phyloP scores from a whole-genome alignment of 225 moss, liverwort and hornwort species.

The Sphagnum tenellum region DNA sequence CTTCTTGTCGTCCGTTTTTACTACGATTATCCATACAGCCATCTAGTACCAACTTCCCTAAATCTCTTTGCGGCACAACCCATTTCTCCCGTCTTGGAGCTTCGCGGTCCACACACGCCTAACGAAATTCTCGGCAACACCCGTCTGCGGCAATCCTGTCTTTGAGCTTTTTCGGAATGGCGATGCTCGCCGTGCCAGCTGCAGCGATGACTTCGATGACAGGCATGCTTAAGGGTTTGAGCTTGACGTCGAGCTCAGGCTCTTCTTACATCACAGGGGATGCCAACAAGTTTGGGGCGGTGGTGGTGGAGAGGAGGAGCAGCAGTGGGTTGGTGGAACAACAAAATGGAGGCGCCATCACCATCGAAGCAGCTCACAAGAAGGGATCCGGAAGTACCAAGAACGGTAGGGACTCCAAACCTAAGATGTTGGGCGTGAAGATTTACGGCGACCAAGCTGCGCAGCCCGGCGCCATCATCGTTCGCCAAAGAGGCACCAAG shows the following conservation, averaged over 20 bases:
- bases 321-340: not conserved
- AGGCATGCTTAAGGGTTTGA: conserved; percentile 45
- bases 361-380: conserved; percentile 85
- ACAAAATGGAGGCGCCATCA: conserved; percentile 9
- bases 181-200: conserved; percentile 31
- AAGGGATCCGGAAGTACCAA: conserved; percentile 89
- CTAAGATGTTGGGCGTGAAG: conserved; percentile 87
- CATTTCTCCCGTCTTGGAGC: too few relatives aligned
- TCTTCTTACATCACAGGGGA: conserved; percentile 37
- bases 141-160: too few relatives aligned
- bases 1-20: too few relatives aligned
- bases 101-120: too few relatives aligned
- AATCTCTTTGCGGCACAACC: too few relatives aligned
- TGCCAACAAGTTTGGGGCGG: not conserved
- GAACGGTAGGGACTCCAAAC: conserved; percentile 91
- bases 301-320: not conserved
- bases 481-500: conserved; percentile 89
- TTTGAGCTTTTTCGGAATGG: not conserved
- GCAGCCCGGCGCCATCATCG: conserved; percentile 78
- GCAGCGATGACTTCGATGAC: conserved; percentile 23
- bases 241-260: conserved; percentile 26
- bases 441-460: conserved; percentile 87
- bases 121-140: too few relatives aligned
- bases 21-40: too few relatives aligned
- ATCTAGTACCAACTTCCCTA: too few relatives aligned